phyloP scores from a whole-genome alignment of 1,139 yeast genomes.

The Suhomyces bokatorum region DNA sequence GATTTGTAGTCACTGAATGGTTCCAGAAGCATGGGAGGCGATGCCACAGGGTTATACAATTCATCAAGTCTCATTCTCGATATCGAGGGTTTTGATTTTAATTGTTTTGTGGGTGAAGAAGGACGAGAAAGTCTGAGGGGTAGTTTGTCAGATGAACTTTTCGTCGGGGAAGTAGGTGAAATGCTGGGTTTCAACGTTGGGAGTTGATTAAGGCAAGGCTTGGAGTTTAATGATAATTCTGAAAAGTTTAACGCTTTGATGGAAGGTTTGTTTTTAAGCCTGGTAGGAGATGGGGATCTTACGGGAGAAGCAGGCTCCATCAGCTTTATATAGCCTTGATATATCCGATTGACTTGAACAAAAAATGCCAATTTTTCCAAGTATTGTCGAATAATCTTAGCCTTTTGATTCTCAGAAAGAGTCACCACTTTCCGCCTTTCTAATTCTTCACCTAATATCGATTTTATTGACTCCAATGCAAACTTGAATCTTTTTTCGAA shows the following conservation, averaged over 20 bases:
- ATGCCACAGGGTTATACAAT: slow-evolving; percentile 26
- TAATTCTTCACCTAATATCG: slow-evolving; percentile 23
- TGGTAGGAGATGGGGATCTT: slow-evolving; percentile 3
- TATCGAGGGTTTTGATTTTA: slow-evolving; percentile 27
- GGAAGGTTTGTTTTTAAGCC: slow-evolving; percentile 7
- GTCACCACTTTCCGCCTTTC: slow-evolving; percentile 2
- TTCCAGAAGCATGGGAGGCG: slow-evolving; percentile 18
- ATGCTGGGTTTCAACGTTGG: not conserved
- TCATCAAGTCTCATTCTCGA: slow-evolving; percentile 26
- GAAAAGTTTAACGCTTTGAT: slow-evolving; percentile 4
- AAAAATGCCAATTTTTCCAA: slow-evolving; percentile 53
- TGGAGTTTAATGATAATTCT: slow-evolving; percentile 4
- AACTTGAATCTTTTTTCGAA: slow-evolving; percentile 19
- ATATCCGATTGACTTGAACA: slow-evolving; percentile 64
- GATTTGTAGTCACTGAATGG: slow-evolving; percentile 9
- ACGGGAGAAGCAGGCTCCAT: slow-evolving; percentile 10
- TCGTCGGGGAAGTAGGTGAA: slow-evolving; percentile 10
- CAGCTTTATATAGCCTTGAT: slow-evolving; percentile 30
- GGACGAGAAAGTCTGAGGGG: slow-evolving; percentile 18
- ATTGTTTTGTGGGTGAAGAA: slow-evolving; percentile 16
- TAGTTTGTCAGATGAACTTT: slow-evolving; percentile 10
- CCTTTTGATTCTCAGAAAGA: slow-evolving; percentile 38
- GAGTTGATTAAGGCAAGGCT: not conserved
- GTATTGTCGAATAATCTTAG: slow-evolving; percentile 47
- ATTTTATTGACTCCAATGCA: slow-evolving; percentile 22